A percentile compares a stretch with the other conserved stretches of the same genome.
Conservation (phyloP, 1,284 basidiomycete species). For the Vanrija sp. region DNA sequence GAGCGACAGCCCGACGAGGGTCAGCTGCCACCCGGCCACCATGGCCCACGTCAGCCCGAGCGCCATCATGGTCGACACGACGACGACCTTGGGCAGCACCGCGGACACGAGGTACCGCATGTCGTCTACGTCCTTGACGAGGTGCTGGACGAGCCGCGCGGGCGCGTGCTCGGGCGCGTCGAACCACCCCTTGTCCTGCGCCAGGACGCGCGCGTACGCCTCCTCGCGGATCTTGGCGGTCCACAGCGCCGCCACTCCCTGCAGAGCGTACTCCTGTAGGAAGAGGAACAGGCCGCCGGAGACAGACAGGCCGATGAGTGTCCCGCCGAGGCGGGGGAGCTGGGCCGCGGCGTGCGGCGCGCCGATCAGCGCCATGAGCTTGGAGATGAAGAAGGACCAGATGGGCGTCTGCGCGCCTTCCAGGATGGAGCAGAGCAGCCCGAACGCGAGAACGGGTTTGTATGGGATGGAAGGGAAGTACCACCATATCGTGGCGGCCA, state of each 20-base stretch:
- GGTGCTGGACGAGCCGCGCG: conserved; percentile 65
- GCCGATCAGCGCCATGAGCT: conserved; percentile 73
- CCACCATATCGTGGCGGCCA: conserved; percentile 48
- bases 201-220: conserved; percentile 62
- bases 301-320: conserved; percentile 65
- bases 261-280: conserved; percentile 71
- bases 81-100: conserved; percentile 67
- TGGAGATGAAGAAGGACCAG: conserved; percentile 85
- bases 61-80: conserved; percentile 74
- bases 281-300: conserved; percentile 71
- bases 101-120: conserved; percentile 72
- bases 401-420: conserved; percentile 82
- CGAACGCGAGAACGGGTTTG: conserved; percentile 66
- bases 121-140: conserved; percentile 91
- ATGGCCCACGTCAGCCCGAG: conserved; percentile 86
- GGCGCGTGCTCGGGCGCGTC: conserved; percentile 66
- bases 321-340: conserved; percentile 29
- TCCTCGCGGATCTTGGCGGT: conserved; percentile 62
- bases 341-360: conserved; percentile 61
- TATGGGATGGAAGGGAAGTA: conserved; percentile 71
- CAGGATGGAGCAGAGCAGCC: conserved; percentile 61
- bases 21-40: conserved; percentile 84
- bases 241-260: conserved; percentile 72
- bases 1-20: conserved; percentile 81
- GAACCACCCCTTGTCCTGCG: conserved; percentile 89